Evolutionary conservation across 192 early-diverging fungal species (phyloP).

Genomic region (Dissophora globulifera): DNA sequence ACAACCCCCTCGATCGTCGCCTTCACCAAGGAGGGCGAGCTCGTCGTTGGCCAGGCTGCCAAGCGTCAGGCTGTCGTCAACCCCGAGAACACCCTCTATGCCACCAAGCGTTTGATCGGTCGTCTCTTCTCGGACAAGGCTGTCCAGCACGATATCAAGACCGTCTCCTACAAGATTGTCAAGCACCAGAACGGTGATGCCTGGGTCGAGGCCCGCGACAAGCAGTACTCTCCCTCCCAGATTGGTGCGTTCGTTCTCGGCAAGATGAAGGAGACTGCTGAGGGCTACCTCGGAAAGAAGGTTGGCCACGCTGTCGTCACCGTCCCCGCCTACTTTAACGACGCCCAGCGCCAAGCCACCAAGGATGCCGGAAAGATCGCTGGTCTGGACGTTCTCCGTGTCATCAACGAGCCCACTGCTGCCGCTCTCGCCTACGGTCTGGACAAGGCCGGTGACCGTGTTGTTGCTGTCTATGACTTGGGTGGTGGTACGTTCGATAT

Average conservation of each 20-base stretch:
- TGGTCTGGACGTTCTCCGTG: constrained; percentile 87
- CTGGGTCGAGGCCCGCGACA: constrained; percentile 95
- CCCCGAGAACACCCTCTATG: constrained; percentile 98
- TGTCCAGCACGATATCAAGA: constrained; percentile 92
- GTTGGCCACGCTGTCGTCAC: constrained; percentile 94
- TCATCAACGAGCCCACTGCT: constrained; percentile 96
- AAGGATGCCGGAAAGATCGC: constrained; percentile 94
- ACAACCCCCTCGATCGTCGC: constrained; percentile 98
- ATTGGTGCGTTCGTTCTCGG: constrained; percentile 94
- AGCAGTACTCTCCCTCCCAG: constrained; percentile 96
- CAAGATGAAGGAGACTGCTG: constrained; percentile 99
- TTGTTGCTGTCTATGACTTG: constrained; percentile 95
- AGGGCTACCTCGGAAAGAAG: constrained; percentile 80
- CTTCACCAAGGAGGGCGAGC: constrained; percentile 95
- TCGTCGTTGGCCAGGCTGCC: constrained; percentile 95
- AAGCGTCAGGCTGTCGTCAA: constrained; percentile 99
- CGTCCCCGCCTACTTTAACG: constrained; percentile 99
- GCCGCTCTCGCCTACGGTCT: constrained; percentile 92
- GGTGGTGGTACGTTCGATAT: constrained; percentile 99
- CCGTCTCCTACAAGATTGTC: constrained; percentile 95
- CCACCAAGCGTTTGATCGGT: constrained; percentile 97
- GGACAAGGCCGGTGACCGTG: constrained; percentile 84
- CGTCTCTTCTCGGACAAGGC: constrained; percentile 89
- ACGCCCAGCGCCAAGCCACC: constrained; percentile 94
- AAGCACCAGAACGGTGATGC: constrained; percentile 96